Conservation (phyloP, 768 basidiomycete species). For the Tulasnella calospora region DNA sequence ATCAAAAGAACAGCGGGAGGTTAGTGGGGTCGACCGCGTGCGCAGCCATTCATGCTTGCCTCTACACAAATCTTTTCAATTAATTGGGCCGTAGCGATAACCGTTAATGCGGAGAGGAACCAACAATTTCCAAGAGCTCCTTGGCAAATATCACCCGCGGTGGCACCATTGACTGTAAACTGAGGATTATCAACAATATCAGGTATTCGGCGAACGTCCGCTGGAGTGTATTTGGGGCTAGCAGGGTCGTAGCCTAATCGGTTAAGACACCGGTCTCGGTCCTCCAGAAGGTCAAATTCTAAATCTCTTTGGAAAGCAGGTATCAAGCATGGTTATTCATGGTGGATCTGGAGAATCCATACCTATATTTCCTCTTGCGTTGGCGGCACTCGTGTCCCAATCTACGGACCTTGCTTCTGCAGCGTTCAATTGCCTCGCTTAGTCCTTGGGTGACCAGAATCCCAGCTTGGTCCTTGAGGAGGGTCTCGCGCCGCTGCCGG, state of each 20-base stretch:
- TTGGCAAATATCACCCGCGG: constrained; percentile 47
- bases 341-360: constrained; percentile 21
- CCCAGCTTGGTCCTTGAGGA: constrained; percentile 29
- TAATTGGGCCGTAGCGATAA: constrained; percentile 45
- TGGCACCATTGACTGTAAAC: constrained; percentile 46
- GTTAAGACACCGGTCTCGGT: constrained; percentile 41
- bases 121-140: constrained; percentile 51
- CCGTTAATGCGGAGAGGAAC: constrained; percentile 51
- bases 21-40: neutral
- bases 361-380: constrained; percentile 52
- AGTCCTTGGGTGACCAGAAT: constrained; percentile 46
- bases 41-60: constrained; percentile 31
- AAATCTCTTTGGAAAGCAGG: constrained; percentile 44
- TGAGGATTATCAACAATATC: constrained; percentile 50
- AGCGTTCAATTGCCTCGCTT: constrained; percentile 44
- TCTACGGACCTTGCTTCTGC: constrained; percentile 43
- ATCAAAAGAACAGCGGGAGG: neutral
- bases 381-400: constrained; percentile 46
- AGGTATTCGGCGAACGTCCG: constrained; percentile 46
- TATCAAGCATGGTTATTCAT: neutral
- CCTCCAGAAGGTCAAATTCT: constrained; percentile 52
- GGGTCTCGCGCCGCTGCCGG: neutral
- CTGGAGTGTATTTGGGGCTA: constrained; percentile 32
- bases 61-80: constrained; percentile 52
- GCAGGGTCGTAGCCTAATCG: constrained; percentile 35